phyloP scores from a whole-genome alignment of 495 filamentous ascomycete genomes.

The Jackrogersella minutella region DNA sequence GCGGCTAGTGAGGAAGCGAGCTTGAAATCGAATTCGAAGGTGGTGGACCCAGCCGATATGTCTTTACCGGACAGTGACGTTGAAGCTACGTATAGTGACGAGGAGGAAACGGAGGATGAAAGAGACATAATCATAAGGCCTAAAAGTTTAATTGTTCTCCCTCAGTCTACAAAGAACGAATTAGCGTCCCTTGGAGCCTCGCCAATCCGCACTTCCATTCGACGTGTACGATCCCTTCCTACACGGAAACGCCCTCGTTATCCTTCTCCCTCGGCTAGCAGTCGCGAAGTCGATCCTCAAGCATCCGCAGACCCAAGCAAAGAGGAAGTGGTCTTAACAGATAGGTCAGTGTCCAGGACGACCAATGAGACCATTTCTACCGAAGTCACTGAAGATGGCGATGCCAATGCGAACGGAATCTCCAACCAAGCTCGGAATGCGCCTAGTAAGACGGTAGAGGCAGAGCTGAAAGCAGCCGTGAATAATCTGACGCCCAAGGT shows the following conservation, averaged over 20 bases:
- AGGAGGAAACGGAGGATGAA: slow-evolving; percentile 63
- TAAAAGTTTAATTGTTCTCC: slow-evolving; percentile 58
- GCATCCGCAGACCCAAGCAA: neutral
- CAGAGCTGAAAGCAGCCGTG: neutral
- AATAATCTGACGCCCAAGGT: slow-evolving; percentile 24
- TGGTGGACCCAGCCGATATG: slow-evolving; percentile 62
- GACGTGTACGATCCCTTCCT: slow-evolving; percentile 38
- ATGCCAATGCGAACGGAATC: neutral
- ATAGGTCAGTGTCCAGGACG: neutral
- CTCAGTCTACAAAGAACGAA: slow-evolving; percentile 1
- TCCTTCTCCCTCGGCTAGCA: slow-evolving; percentile 53
- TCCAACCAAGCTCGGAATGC: neutral
- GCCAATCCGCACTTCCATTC: slow-evolving; percentile 20
- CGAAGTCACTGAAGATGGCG: neutral
- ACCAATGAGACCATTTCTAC: neutral
- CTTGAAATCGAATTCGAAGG: slow-evolving; percentile 52
- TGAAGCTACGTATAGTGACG: slow-evolving; percentile 64
- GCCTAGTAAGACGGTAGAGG: slow-evolving; percentile 3
- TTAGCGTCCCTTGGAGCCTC: slow-evolving; percentile 4
- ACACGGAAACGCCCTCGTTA: slow-evolving; percentile 64
- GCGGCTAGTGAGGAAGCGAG: slow-evolving; percentile 12
- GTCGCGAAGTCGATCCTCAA: slow-evolving; percentile 29
- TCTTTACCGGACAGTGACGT: slow-evolving; percentile 74
- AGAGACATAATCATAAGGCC: slow-evolving; percentile 53
- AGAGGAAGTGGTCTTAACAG: neutral